Base-by-base conservation (phyloP, 2,329 filamentous ascomycete species). In the Aspergillus neoniger region DNA sequence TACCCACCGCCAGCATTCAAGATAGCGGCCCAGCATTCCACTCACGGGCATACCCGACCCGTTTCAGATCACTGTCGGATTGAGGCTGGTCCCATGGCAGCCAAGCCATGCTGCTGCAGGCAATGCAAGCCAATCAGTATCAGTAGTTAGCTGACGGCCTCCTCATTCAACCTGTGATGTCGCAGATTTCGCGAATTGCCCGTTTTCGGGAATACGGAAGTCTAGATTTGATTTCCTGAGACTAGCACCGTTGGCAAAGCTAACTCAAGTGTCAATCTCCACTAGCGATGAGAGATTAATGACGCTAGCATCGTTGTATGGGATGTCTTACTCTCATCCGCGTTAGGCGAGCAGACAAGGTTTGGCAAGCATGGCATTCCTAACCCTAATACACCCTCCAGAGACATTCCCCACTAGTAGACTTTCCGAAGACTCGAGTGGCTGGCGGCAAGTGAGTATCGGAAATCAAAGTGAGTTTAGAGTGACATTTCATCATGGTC, bases 311-410 rank as follows among this genome's bases (percentile, higher is more conserved):
- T 50, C 17, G 9, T 50, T 8, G 23, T 28, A 30, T 3, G 14
- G 44, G 23, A 6, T 50, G 47, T 50, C 47, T 36, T 36, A 36
- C 32, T 36, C 32, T 30, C 47, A 30, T 12, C 25, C 25, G 25
- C n/a, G 25, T n/a, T 32, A 30, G 25, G 25, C 47, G 15, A 28
- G 25, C 68, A 57, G 69, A 69, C 10, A 70, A 62, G 3, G 69
- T 68, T 50, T 68, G 9, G 60, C 54, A 9, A 4, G 69, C 32
- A 67, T 1, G 70, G 41, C 23, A 70, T 65, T 28, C 69, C 69
- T 21, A 70, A 62, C 8, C 67, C 69, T 38, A 71, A 58, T 69
- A 38, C 8, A 70, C 52, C 39, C 67, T 61, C 68, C 69, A 70
- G 23, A 71, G 64, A 68, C 63, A 64, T 59, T 69, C 67, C 12